Percentiles rank a stretch among this genome's conserved stretches.
Evolutionary conservation across 192 early-diverging fungal genomes (phyloP).

Genomic region (Dispira simplex): DNA sequence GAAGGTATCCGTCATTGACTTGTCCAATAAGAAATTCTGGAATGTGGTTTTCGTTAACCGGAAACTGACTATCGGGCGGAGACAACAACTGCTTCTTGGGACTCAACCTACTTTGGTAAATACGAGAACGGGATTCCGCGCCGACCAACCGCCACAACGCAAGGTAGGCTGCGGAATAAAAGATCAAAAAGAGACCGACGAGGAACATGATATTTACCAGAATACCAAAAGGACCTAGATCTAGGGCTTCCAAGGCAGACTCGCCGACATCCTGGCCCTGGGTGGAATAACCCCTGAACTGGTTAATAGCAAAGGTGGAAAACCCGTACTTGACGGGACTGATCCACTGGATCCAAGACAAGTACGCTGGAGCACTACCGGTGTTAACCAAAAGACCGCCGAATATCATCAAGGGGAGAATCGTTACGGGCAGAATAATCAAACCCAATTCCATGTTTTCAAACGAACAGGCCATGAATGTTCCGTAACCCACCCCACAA

Average conservation of each 20-base stretch:
- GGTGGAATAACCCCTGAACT: slow-evolving; percentile 23
- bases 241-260: slow-evolving; percentile 15
- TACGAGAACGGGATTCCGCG: too few species aligned
- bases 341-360: slow-evolving; percentile 32
- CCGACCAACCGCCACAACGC: slow-evolving; percentile 17
- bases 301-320: slow-evolving; percentile 28
- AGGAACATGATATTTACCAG: slow-evolving; percentile 24
- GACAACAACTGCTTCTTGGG: slow-evolving; percentile 11
- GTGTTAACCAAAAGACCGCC: slow-evolving; percentile 43
- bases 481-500: slow-evolving; percentile 34
- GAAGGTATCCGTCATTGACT: too few species aligned
- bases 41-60: neutral
- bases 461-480: slow-evolving; percentile 31
- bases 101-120: neutral
- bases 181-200: slow-evolving; percentile 13
- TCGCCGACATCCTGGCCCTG: slow-evolving; percentile 22
- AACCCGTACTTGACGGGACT: slow-evolving; percentile 43
- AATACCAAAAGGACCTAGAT: slow-evolving; percentile 23
- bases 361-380: slow-evolving; percentile 33
- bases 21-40: neutral
- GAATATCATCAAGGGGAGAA: slow-evolving; percentile 38
- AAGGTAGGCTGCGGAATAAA: slow-evolving; percentile 18
- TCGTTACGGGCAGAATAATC: slow-evolving; percentile 25
- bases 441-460: slow-evolving; percentile 26
- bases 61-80: neutral